phyloP scores from a whole-genome alignment of 2,329 filamentous ascomycete genomes.

The Metarhizium sp. region DNA sequence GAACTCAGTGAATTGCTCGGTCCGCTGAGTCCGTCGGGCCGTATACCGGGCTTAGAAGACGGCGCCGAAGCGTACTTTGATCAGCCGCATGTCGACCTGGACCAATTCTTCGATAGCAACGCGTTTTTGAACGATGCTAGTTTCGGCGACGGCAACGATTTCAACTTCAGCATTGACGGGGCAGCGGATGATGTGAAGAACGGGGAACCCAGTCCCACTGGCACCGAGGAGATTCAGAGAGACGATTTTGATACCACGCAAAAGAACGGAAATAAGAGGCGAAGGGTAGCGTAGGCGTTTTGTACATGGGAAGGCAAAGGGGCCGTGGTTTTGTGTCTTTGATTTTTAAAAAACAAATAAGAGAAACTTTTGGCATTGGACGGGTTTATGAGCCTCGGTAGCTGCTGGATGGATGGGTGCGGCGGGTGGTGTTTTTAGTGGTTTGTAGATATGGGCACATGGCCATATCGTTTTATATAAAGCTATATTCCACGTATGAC shows the following conservation, averaged over 20 bases:
- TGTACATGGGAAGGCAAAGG: neutral
- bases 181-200: neutral
- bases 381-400: too few species aligned
- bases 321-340: neutral
- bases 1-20: slow-evolving; percentile 65
- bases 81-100: slow-evolving; percentile 33
- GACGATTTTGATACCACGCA: slow-evolving; percentile 26
- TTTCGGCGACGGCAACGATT: slow-evolving; percentile 37
- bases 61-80: slow-evolving; percentile 25
- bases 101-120: slow-evolving; percentile 41
- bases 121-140: slow-evolving; percentile 27
- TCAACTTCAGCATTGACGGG: slow-evolving; percentile 40
- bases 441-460: too few species aligned
- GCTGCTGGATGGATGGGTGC: too few species aligned
- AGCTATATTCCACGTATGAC: too few species aligned
- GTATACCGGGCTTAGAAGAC: slow-evolving; percentile 60
- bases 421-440: too few species aligned
- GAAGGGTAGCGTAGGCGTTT: slow-evolving; percentile 21
- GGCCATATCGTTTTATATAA: too few species aligned
- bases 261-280: slow-evolving; percentile 25
- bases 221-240: slow-evolving; percentile 41
- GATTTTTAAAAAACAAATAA: too few species aligned
- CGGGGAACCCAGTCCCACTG: slow-evolving; percentile 35
- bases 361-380: too few species aligned
- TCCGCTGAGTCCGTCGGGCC: slow-evolving; percentile 70